Conservation (phyloP, 169 alveolate species). For the Plasmodium gaboni region DNA sequence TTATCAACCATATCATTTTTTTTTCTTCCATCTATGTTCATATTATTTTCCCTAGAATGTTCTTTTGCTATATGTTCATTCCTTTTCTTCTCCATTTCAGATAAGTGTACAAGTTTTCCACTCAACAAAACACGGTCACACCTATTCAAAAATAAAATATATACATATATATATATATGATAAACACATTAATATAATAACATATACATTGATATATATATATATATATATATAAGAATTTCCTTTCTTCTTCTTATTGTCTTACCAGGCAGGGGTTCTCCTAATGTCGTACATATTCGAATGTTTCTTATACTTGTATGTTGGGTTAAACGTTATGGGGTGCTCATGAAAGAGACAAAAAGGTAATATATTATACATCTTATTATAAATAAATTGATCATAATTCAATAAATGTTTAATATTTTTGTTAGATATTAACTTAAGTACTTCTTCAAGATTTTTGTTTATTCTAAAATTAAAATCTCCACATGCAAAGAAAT, state of each 20-base stretch:
- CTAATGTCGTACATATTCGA: slow-evolving; percentile 73
- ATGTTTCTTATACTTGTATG: slow-evolving; percentile 70
- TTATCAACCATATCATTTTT: neutral
- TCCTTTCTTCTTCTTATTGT: neutral
- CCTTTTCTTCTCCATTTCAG: slow-evolving; percentile 70
- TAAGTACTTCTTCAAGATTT: slow-evolving; percentile 68
- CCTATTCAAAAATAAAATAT: slow-evolving; percentile 17
- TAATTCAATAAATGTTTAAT: slow-evolving; percentile 27
- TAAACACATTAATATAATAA: neutral
- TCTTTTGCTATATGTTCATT: neutral
- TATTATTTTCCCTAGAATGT: neutral
- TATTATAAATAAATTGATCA: slow-evolving; percentile 72
- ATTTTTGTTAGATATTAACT: slow-evolving; percentile 38
- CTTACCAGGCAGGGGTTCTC: slow-evolving; percentile 73
- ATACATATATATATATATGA: neutral
- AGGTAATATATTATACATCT: slow-evolving; percentile 56
- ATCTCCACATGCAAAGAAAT: slow-evolving; percentile 78
- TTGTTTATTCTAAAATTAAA: slow-evolving; percentile 72
- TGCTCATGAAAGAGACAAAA: slow-evolving; percentile 67
- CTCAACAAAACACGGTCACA: slow-evolving; percentile 66
- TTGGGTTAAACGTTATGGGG: slow-evolving; percentile 65
- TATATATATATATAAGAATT: neutral
- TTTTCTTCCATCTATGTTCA: neutral
- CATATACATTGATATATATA: neutral
- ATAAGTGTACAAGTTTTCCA: slow-evolving; percentile 68